phyloP scores from a whole-genome alignment of 768 basidiomycete species.

The Paxillus involutus region DNA sequence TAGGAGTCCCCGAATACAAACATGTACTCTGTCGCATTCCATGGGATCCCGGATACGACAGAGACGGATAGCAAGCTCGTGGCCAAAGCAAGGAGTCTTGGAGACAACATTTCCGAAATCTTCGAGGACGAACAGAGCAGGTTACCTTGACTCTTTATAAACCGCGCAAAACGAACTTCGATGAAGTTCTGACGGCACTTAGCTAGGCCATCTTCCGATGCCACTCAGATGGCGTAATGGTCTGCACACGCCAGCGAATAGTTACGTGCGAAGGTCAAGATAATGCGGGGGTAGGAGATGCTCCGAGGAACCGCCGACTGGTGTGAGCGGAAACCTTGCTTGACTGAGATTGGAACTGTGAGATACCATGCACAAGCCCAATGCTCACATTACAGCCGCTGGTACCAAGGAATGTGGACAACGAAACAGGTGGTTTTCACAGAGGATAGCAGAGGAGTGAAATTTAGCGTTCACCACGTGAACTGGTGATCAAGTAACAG shows the following conservation, averaged over 20 bases:
- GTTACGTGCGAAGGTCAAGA: no score
- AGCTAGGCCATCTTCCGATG: no score
- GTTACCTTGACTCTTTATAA: conserved; percentile 10
- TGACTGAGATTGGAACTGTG: no score
- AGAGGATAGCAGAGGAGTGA: no score
- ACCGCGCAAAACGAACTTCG: background rate
- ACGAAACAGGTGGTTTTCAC: no score
- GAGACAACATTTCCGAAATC: conserved; percentile 11
- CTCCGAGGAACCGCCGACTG: background rate
- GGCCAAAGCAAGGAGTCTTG: conserved; percentile 1
- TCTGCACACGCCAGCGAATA: background rate
- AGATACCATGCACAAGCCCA: no score
- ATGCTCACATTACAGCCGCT: no score
- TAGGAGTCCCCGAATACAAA: conserved; percentile 69
- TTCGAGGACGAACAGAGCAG: background rate
- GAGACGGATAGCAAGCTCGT: conserved; percentile 6
- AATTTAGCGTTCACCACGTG: no score
- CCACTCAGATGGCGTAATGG: no score
- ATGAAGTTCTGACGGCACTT: background rate
- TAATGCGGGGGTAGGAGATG: background rate
- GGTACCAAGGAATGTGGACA: no score
- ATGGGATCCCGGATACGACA: conserved; percentile 33
- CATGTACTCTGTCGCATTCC: conserved; percentile 54
- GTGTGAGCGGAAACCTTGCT: no score
- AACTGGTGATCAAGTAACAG: no score